Evolutionary conservation across 371 early-diverging fungal genomes (phyloP).

Genomic region (Syncephalastrum monosporum): DNA sequence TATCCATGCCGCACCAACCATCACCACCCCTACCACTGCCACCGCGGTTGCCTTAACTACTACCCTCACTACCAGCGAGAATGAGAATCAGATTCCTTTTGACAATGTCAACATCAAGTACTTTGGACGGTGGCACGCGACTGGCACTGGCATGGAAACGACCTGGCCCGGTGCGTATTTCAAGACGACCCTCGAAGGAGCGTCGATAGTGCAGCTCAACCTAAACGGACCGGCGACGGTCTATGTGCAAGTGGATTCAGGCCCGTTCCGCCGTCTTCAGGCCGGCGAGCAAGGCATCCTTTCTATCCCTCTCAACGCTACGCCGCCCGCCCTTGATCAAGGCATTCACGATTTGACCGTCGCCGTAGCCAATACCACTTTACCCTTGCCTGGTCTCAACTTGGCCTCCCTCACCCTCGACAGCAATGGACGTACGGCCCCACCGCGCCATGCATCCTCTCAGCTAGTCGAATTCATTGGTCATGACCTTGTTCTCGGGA

Average conservation of each 20-base stretch:
- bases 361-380: constrained; percentile 11
- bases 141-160: constrained; percentile 25
- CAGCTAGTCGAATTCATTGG: constrained; percentile 39
- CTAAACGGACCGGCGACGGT: constrained; percentile 24
- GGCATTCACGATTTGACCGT: constrained; percentile 15
- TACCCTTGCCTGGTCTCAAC: constrained; percentile 3
- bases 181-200: constrained; percentile 18
- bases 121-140: constrained; percentile 40
- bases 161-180: constrained; percentile 50
- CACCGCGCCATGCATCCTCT: constrained; percentile 11
- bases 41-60: no score
- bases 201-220: constrained; percentile 19
- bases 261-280: constrained; percentile 12
- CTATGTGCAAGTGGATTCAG: constrained; percentile 25
- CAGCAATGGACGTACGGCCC: constrained; percentile 12
- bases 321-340: constrained; percentile 12
- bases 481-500: constrained; percentile 34
- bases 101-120: constrained; percentile 38
- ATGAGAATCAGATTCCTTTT: constrained; percentile 16
- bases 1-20: no score
- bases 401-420: constrained; percentile 24
- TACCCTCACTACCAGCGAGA: constrained; percentile 1
- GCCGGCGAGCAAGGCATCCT: constrained; percentile 7
- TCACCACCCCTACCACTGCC: no score
- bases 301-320: constrained; percentile 11